Base-by-base conservation (phyloP, 2,329 filamentous ascomycete genomes). In the Phaeosphaeriaceae sp. region DNA sequence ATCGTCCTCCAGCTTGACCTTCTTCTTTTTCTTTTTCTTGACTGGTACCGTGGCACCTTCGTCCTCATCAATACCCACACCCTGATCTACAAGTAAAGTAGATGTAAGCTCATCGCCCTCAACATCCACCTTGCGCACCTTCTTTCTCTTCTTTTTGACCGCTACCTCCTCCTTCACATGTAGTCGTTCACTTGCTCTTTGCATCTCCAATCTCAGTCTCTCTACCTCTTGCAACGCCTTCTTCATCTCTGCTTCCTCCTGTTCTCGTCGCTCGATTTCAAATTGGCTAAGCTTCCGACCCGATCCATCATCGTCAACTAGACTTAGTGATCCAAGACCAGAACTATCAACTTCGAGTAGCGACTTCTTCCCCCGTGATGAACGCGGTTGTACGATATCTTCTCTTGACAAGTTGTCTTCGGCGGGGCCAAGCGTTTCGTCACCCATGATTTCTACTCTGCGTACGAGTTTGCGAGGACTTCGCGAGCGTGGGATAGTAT, bases 161-260 rank as follows among this genome's bases (percentile, higher is more conserved):
- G 88, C 80, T 0, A 81, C 83, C 64, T 88, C 87, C 3, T 76
- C 87, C 62, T 86, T 86, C 16, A 87, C 83, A 60, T 89, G 83
- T 30, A 92, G 86, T 46, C 88, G 79, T 74, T 92, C 89, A 63
- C 87, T 89, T 30, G 86, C 87, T 48, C 89, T 79, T 74, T 92
- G 89, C 92, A 97, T 96, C 74, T 96, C 90, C 48, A 97, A 78
- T 43, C 94, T 81, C 50, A 95, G 77, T 42, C 87, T 81, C 76
- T 97, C 93, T 3, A 99, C 89, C 71, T 97, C 90, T 70, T 87
- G 87, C 79, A 97, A 86, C 7, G 93, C 94, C 64, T 85, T 86
- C 36, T 85, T 86, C 90, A 97, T 96, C 74, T 97, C 92, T 1
- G 84, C 86, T 52, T 97, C 92, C 66, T 96, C 91, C 13, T 83